Evolutionary conservation across 164 flowering plant genomes (phyloP).

Genomic region (Nymphaea colorata): DNA sequence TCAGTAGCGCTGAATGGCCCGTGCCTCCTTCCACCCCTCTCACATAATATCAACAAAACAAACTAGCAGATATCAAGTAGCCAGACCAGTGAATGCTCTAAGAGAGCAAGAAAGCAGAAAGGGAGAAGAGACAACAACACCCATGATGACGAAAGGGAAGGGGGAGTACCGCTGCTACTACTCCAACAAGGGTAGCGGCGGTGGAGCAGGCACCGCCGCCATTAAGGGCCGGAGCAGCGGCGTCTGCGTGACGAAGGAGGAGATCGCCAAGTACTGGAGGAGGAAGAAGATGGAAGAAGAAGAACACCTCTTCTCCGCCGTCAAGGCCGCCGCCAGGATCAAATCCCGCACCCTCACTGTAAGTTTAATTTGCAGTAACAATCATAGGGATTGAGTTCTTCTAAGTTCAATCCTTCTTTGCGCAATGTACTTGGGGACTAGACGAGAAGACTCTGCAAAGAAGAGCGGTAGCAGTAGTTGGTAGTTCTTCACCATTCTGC

Average conservation of each 20-base stretch:
- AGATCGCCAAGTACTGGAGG: slow-evolving; percentile 66
- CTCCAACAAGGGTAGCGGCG: slow-evolving; percentile 26
- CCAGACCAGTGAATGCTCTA: not conserved
- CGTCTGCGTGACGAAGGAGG: slow-evolving; percentile 47
- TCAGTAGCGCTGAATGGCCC: slow-evolving; percentile 15
- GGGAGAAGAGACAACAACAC: not conserved
- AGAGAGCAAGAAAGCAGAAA: not conserved
- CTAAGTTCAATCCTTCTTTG: not conserved
- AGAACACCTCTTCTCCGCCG: slow-evolving; percentile 61
- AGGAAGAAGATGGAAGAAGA: slow-evolving; percentile 54
- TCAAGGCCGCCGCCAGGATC: slow-evolving; percentile 72
- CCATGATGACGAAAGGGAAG: slow-evolving; percentile 1
- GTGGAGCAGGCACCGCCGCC: slow-evolving; percentile 3
- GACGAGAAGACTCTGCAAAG: too few species aligned
- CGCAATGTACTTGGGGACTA: not conserved
- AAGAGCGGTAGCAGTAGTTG: too few species aligned
- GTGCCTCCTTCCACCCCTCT: not conserved
- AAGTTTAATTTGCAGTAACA: slow-evolving; percentile 6
- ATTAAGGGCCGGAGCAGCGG: slow-evolving; percentile 3
- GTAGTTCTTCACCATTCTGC: too few species aligned
- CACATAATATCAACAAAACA: not conserved
- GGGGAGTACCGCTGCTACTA: slow-evolving; percentile 12
- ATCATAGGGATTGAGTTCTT: not conserved
- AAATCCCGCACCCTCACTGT: slow-evolving; percentile 52
- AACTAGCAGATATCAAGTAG: not conserved